Percentiles rank a stretch among this genome's conserved stretches.
phyloP scores from a whole-genome alignment of 768 basidiomycete species.

The Suillus cothurnatus region DNA sequence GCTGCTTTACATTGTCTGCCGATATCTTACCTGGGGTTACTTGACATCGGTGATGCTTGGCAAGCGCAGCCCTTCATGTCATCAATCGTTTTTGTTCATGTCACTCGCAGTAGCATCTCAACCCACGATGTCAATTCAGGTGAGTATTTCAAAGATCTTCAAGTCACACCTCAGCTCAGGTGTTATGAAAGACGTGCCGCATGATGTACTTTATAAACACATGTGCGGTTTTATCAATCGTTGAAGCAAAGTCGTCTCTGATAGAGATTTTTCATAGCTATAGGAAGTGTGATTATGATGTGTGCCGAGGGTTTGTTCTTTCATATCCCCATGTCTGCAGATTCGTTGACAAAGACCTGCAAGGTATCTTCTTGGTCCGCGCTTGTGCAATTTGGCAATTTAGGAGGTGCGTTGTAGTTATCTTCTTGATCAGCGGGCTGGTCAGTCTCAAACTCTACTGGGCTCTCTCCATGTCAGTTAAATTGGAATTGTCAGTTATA shows the following conservation, averaged over 20 bases:
- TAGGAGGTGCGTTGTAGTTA: background rate
- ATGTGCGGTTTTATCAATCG: background rate
- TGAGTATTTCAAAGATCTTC: background rate
- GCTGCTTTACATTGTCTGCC: slow-evolving; percentile 15
- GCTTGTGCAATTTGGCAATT: background rate
- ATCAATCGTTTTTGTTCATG: background rate
- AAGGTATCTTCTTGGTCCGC: slow-evolving; percentile 1
- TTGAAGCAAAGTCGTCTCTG: background rate
- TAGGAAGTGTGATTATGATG: background rate
- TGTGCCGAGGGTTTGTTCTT: slow-evolving; percentile 6
- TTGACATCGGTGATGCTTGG: background rate
- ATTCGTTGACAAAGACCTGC: background rate
- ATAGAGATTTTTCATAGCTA: background rate
- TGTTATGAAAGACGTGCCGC: background rate
- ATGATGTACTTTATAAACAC: background rate
- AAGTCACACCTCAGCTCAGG: background rate
- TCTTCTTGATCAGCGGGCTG: background rate
- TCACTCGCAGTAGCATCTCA: background rate
- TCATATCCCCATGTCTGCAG: background rate
- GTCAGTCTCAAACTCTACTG: background rate
- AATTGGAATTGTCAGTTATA: background rate
- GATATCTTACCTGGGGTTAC: slow-evolving; percentile 6
- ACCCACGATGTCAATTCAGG: background rate
- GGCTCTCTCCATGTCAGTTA: background rate
- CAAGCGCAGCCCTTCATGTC: background rate